Conservation (phyloP, 148 eudicot genomes). For the Beta vulgaris region DNA sequence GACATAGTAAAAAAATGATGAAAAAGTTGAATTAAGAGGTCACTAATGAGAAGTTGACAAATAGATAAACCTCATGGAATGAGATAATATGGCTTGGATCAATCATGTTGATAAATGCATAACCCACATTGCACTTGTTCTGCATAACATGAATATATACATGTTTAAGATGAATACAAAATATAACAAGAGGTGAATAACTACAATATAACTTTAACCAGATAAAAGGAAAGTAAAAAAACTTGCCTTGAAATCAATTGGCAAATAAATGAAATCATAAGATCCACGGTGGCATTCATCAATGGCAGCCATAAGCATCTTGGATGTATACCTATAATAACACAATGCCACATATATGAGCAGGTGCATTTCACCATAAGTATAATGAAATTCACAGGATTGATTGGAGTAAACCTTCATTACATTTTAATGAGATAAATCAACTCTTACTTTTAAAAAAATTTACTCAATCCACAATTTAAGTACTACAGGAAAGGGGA, state of each 20-base stretch:
- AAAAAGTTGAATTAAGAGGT: neutral
- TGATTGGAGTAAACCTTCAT: neutral
- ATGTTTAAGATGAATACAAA: neutral
- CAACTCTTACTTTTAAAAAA: neutral
- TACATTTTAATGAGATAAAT: neutral
- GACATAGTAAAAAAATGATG: neutral
- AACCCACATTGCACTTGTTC: slow-evolving; percentile 93
- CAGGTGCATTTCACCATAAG: neutral
- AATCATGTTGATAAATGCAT: slow-evolving; percentile 82
- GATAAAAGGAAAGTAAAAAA: neutral
- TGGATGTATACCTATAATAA: slow-evolving; percentile 70
- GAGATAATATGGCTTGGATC: slow-evolving; percentile 65
- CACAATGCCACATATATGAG: neutral
- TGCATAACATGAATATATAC: slow-evolving; percentile 36
- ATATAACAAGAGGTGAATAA: neutral
- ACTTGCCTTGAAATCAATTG: slow-evolving; percentile 92
- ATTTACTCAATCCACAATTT: neutral
- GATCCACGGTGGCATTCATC: slow-evolving; percentile 84
- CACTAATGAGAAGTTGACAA: neutral
- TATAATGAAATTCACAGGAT: neutral
- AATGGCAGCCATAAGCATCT: slow-evolving; percentile 91
- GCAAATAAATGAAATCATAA: slow-evolving; percentile 84
- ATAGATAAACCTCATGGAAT: slow-evolving; percentile 59
- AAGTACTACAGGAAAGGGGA: slow-evolving; percentile 9
- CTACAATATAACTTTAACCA: neutral